phyloP scores from a whole-genome alignment of 495 filamentous ascomycete species.

The Evernia prunastri region DNA sequence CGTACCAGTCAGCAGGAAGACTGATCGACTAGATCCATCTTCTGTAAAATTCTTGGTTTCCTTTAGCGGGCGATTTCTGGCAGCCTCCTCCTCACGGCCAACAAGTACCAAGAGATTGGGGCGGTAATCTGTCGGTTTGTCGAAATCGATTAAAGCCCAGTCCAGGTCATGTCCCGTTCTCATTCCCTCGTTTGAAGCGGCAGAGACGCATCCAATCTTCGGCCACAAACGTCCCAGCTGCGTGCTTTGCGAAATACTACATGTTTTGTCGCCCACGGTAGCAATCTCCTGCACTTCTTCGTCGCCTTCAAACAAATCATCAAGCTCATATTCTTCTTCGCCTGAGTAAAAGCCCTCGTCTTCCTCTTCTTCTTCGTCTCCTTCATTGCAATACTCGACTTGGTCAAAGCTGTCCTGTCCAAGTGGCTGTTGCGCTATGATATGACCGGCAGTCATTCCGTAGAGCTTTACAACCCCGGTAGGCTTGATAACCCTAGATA shows the following conservation, averaged over 20 bases:
- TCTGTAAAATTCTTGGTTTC: background rate
- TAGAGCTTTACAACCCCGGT: background rate
- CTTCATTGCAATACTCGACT: background rate
- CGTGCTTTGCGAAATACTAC: background rate
- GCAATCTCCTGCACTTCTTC: background rate
- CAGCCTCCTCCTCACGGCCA: background rate
- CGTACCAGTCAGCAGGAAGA: conserved; percentile 3
- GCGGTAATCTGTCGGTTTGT: background rate
- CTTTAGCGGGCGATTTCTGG: background rate
- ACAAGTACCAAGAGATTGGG: background rate
- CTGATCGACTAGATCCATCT: conserved; percentile 6
- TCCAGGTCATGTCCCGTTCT: background rate
- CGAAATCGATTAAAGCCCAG: conserved; percentile 11
- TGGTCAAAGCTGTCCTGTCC: background rate
- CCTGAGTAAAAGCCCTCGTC: background rate
- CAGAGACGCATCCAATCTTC: background rate
- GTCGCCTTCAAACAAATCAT: background rate
- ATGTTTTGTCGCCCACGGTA: background rate
- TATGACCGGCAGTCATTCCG: conserved; percentile 14
- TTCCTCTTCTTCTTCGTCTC: background rate
- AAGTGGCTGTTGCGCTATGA: background rate
- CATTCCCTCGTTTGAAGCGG: background rate
- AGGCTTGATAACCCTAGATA: background rate
- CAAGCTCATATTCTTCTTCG: conserved; percentile 7
- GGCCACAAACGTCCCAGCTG: background rate